Base-by-base conservation (phyloP, 352 stramenopile species). In the Peronospora destructor region DNA sequence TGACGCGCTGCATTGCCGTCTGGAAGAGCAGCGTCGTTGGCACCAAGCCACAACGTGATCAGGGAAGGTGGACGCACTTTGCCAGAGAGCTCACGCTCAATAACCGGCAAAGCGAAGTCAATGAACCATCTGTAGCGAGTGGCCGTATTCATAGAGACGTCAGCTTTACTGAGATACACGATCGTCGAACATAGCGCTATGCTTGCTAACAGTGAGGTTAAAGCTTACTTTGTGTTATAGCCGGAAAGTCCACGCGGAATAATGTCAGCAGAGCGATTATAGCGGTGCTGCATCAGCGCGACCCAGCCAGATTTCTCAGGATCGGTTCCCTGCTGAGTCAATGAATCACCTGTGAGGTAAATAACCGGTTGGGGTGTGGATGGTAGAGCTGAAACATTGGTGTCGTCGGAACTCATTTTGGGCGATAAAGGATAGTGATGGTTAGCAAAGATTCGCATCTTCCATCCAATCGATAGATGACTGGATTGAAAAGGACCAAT, bases 41-140 rank as follows among this genome's bases (percentile, higher is more conserved):
- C 68, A 12, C 76, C 78, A 43, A 90, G 49, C 68, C 70, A 87
- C n/a, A 90, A 37, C 26, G 66, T 82, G 33, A 87, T 59, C 19
- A 90, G 58, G 23, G 64, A 49, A 16, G 75, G 73, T 3, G 58
- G 48, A 11, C 55, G 53, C 40, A 46, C 13, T 23, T 62, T 61
- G 14, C 16, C 40, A 9, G 40, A 25, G 25, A 85, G 61, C 39
- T 89, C 74, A 0, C 60, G 36, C 32, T 61, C 39, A 3, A 84
- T 44, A 10, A 62, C 45, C 0, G 68, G 70, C 8, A 85, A 43
- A 12, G 65, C 72, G 4, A 57, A 50, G 21, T 76, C 38, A 42
- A 84, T 44, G 47, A 77, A 71, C 65, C 68, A 80, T 42, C 71
- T 82, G 13, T 30, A 45, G 11, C n/a, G 23, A 3, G 16, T 17